A percentile compares a stretch with the other conserved stretches of the same genome.
These are phyloP conservation scores for Ailanthus altissimus DNA, from an alignment of 345 rosid genomes.

Conservation along the genomic window DNA sequence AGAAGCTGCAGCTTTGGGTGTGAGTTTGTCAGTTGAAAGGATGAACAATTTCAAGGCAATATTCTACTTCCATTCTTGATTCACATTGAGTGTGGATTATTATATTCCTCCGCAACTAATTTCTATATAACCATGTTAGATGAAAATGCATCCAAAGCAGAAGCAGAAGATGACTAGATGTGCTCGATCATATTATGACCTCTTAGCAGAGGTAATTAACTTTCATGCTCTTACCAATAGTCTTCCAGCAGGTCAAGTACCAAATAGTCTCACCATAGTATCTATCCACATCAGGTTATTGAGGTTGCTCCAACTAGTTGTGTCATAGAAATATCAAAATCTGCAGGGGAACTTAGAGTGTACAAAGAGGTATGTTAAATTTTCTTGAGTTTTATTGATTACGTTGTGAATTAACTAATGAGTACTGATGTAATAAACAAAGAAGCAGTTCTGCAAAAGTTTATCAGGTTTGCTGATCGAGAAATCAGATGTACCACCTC, in stretches of 20 bases:
- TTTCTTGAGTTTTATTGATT: neutral
- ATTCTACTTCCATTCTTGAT: constrained; percentile 3
- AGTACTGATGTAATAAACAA: constrained; percentile 14
- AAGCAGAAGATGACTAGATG: constrained; percentile 57
- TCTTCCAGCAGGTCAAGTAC: neutral
- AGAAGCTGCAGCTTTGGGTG: constrained; percentile 75
- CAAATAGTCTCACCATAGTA: constrained; percentile 13
- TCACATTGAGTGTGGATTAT: neutral
- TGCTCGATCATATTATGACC: constrained; percentile 56
- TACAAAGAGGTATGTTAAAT: constrained; percentile 59
- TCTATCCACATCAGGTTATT: constrained; percentile 50
- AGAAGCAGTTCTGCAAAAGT: constrained; percentile 75
- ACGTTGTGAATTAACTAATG: constrained; percentile 6
- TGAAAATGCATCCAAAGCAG: constrained; percentile 65
- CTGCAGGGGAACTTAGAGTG: constrained; percentile 60
- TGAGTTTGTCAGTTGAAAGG: constrained; percentile 60
- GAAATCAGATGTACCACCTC: constrained; percentile 36
- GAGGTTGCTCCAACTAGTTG: constrained; percentile 86
- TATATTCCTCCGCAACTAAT: neutral
- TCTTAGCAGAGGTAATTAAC: constrained; percentile 72
- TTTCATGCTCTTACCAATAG: neutral
- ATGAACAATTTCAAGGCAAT: constrained; percentile 60
- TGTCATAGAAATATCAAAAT: constrained; percentile 80
- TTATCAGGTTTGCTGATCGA: constrained; percentile 61
- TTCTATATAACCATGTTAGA: constrained; percentile 35